These are phyloP conservation scores for Mucor lusitanicus DNA, from an alignment of 371 early-diverging fungal species.

Conservation along the genomic window DNA sequence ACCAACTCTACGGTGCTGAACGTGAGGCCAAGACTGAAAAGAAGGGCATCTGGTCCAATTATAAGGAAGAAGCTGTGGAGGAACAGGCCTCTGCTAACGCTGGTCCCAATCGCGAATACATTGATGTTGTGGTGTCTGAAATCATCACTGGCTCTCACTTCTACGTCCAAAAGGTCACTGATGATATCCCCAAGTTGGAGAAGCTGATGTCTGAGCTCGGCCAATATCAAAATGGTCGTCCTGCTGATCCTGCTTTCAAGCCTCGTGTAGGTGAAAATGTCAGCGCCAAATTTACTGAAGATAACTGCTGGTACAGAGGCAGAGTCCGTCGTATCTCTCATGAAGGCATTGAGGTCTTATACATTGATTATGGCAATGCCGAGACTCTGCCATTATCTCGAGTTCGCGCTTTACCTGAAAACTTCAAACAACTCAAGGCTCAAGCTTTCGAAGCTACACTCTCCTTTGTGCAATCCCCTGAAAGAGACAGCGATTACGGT, in stretches of 20 bases:
- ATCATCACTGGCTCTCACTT: conserved; percentile 70
- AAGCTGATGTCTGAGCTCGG: conserved; percentile 82
- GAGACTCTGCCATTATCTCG: conserved; percentile 64
- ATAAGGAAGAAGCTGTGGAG: conserved; percentile 38
- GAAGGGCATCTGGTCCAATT: conserved; percentile 56
- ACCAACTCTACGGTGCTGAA: conserved; percentile 79
- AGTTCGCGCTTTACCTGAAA: conserved; percentile 65
- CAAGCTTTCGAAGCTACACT: conserved; percentile 86
- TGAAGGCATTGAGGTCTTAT: conserved; percentile 73
- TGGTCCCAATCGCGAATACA: conserved; percentile 67
- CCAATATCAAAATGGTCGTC: conserved; percentile 55
- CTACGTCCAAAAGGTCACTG: conserved; percentile 79
- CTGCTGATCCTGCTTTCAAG: conserved; percentile 42
- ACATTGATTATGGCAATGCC: conserved; percentile 93
- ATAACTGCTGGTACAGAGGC: conserved; percentile 92
- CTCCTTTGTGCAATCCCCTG: conserved; percentile 79
- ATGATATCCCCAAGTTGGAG: conserved; percentile 75
- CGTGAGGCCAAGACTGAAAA: conserved; percentile 68
- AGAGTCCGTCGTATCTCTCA: conserved; percentile 70
- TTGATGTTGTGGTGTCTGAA: conserved; percentile 86
- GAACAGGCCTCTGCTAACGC: conserved; percentile 38
- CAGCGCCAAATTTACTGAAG: conserved; percentile 85
- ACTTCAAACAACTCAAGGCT: conserved; percentile 67
- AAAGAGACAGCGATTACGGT: conserved; percentile 72
- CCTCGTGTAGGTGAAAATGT: conserved; percentile 78